Evolutionary conservation across 352 stramenopile species (phyloP).

Genomic region (Blastocystis sp.): DNA sequence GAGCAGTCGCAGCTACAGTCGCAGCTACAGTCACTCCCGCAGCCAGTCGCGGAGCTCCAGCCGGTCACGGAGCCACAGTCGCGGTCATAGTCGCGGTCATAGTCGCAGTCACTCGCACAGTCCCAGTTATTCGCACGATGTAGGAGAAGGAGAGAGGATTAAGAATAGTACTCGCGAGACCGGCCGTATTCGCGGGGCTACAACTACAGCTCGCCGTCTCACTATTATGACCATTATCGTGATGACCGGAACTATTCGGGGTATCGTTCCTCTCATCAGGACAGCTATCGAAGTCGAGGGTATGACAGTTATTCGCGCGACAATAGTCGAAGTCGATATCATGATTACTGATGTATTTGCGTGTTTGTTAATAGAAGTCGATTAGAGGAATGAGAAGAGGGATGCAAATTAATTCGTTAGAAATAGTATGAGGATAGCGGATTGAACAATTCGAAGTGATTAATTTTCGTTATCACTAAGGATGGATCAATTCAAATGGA

Average conservation of each 20-base stretch:
- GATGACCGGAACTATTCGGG: neutral
- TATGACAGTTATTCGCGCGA: neutral
- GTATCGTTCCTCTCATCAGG: neutral
- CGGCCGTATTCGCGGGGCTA: neutral
- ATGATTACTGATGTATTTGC: neutral
- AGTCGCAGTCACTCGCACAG: neutral
- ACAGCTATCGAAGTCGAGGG: neutral
- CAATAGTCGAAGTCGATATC: neutral
- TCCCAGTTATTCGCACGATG: neutral
- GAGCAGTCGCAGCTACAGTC: neutral
- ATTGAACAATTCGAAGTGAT: neutral
- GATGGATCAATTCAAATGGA: neutral
- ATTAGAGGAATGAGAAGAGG: neutral
- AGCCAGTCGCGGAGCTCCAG: neutral
- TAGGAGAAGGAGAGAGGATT: neutral
- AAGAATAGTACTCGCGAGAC: constrained; percentile 4
- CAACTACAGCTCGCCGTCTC: neutral
- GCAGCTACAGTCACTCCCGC: neutral
- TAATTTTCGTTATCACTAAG: neutral
- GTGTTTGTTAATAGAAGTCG: neutral
- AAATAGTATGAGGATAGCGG: neutral
- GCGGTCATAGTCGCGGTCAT: neutral
- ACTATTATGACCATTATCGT: neutral
- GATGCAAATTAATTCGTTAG: neutral
- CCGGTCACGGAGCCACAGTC: neutral